phyloP scores from a whole-genome alignment of 441 rosid genomes.

The Raphanus hybrid region DNA sequence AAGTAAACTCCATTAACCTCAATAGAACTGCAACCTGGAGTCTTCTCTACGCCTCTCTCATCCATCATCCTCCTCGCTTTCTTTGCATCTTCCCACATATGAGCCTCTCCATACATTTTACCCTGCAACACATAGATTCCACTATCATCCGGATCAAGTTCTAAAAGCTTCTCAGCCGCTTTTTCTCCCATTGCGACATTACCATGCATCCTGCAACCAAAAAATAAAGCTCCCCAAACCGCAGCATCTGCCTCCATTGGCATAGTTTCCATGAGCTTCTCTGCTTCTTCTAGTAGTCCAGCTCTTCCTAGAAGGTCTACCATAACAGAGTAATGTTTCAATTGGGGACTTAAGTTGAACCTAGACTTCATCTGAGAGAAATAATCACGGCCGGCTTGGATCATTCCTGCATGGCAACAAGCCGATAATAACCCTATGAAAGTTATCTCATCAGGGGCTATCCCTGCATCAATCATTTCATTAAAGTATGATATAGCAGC shows the following conservation, averaged over 20 bases:
- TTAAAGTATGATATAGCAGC: slow-evolving; percentile 71
- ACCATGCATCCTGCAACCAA: slow-evolving; percentile 74
- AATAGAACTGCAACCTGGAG: slow-evolving; percentile 86
- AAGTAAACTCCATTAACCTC: slow-evolving; percentile 64
- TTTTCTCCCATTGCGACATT: slow-evolving; percentile 67
- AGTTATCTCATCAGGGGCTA: slow-evolving; percentile 83
- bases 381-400: slow-evolving; percentile 66
- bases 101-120: slow-evolving; percentile 73
- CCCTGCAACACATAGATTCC: slow-evolving; percentile 81
- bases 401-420: slow-evolving; percentile 89
- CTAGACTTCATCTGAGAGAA: slow-evolving; percentile 68
- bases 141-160: slow-evolving; percentile 79
- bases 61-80: slow-evolving; percentile 72
- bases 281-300: slow-evolving; percentile 77
- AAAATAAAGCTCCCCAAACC: slow-evolving; percentile 86
- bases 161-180: slow-evolving; percentile 78
- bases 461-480: slow-evolving; percentile 61
- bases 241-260: slow-evolving; percentile 73
- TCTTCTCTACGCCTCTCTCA: slow-evolving; percentile 77
- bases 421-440: slow-evolving; percentile 74
- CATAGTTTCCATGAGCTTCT: slow-evolving; percentile 68
- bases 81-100: slow-evolving; percentile 73
- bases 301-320: slow-evolving; percentile 88
- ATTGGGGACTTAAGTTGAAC: slow-evolving; percentile 57
- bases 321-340: slow-evolving; percentile 90